Evolutionary conservation across 1,139 yeast species (phyloP).

Genomic region (Geotrichum candidum): DNA sequence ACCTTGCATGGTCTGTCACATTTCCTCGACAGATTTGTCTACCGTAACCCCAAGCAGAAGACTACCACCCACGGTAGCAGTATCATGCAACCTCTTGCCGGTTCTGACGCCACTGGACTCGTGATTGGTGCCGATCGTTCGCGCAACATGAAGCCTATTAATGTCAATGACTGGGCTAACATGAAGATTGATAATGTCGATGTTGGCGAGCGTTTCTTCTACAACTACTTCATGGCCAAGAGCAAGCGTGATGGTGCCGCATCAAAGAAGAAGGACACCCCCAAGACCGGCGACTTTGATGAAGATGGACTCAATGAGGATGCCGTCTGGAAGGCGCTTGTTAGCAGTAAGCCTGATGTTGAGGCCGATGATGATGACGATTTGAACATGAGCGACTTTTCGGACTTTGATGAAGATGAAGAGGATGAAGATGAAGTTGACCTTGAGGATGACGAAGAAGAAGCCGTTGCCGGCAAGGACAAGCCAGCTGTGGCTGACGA

Average conservation of each 20-base stretch:
- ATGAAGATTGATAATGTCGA: slow-evolving; percentile 59
- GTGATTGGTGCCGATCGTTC: slow-evolving; percentile 46
- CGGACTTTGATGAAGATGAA: slow-evolving; percentile 40
- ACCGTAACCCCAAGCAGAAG: slow-evolving; percentile 83
- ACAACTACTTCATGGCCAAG: slow-evolving; percentile 73
- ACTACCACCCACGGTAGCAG: slow-evolving; percentile 70
- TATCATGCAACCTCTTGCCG: slow-evolving; percentile 97
- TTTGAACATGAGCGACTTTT: slow-evolving; percentile 23
- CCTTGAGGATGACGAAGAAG: slow-evolving; percentile 33
- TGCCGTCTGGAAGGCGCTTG: slow-evolving; percentile 85
- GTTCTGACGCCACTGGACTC: slow-evolving; percentile 69
- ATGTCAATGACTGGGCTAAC: slow-evolving; percentile 75
- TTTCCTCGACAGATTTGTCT: slow-evolving; percentile 91
- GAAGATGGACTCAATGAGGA: slow-evolving; percentile 39
- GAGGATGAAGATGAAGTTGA: slow-evolving; percentile 32
- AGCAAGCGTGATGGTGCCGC: slow-evolving; percentile 41
- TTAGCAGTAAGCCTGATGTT: slow-evolving; percentile 75
- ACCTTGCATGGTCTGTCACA: slow-evolving; percentile 83
- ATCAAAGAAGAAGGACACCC: slow-evolving; percentile 21
- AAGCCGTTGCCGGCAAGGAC: slow-evolving; percentile 32
- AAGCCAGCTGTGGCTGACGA: slow-evolving; percentile 26
- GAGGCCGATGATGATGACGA: slow-evolving; percentile 41
- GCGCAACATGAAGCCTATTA: slow-evolving; percentile 48
- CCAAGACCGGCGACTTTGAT: slow-evolving; percentile 27
- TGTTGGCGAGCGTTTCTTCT: slow-evolving; percentile 87